Evolutionary conservation across 2,329 filamentous ascomycete genomes (phyloP), one percentile per base, ranked within the genome.

Genomic region (Nigrospora oryzae): DNA sequence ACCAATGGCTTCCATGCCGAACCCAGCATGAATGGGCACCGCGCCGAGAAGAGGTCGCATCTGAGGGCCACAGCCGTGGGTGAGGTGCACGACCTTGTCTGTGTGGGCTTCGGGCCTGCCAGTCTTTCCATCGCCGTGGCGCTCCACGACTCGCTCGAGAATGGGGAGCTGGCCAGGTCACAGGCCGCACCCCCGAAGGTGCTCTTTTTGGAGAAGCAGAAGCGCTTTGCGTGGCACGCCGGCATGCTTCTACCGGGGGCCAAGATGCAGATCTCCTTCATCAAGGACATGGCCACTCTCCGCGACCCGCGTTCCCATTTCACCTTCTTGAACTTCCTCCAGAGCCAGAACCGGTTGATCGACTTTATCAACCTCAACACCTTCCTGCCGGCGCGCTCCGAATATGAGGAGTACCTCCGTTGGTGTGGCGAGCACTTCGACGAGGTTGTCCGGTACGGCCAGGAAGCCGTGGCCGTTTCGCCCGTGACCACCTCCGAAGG

Each of bases 181-280:
- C 40, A 44, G 23, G 63, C 65, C 49, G 56, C 65, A 32, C 42
- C 68, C 7, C 86, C 88, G 40, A 89, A 86, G 61, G 82, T 95
- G 4, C 76, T 87, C 38, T 97, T 96, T 65, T 67, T 97, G 19
- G 91, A 97, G 70, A 85, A 86, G 63, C 91, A 97, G 66, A 59
- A 72, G 31, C 69, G 75, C 40, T 97, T 97, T 60, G 81, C 86
- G 47, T 97, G 91, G 91, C 91, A 97, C 64, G 83, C 89, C 0
- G 91, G 91, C 48, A 97, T 97, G 91, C 80, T 96, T 47, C 77
- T 97, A 3, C 88, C 89, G 0, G 90, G 89, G 5, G 87, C 90
- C 43, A 89, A 86, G 68, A 97, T 97, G 91, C 91, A 97, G 63
- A 97, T 97, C 55, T 94, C 88, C 11, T 97, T 95, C 70, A 77